Conservation (phyloP, 345 rosid species). For the Acer negundo region DNA sequence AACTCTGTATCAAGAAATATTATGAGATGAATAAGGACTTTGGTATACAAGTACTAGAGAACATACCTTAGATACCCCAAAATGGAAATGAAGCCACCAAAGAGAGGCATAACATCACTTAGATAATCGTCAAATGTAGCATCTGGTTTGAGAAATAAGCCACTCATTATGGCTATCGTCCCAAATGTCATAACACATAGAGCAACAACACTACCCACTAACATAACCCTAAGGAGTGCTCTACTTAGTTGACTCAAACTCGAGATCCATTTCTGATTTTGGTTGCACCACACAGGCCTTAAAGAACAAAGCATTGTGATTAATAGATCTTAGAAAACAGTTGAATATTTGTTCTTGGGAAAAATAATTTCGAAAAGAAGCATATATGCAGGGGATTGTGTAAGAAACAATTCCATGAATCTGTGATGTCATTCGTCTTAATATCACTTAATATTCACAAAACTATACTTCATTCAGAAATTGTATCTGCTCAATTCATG, state of each 20-base stretch:
- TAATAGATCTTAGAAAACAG: no score
- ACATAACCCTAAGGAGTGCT: slow-evolving; percentile 91
- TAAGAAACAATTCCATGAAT: neutral
- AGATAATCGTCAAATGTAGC: no score
- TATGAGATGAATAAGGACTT: no score
- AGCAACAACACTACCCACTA: slow-evolving; percentile 32
- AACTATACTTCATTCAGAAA: neutral
- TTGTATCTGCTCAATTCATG: neutral
- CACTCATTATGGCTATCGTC: slow-evolving; percentile 87
- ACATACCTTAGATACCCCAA: slow-evolving; percentile 84
- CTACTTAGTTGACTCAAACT: slow-evolving; percentile 69
- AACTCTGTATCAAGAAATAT: neutral
- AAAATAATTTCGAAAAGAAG: neutral
- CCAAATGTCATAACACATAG: slow-evolving; percentile 83
- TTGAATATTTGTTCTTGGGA: neutral
- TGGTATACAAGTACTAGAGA: neutral
- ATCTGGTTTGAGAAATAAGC: slow-evolving; percentile 66
- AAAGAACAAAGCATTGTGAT: slow-evolving; percentile 13
- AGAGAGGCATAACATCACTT: no score
- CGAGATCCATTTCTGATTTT: slow-evolving; percentile 79
- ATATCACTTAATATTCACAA: neutral
- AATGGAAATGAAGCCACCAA: slow-evolving; percentile 70
- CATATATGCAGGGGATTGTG: neutral
- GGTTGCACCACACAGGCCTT: slow-evolving; percentile 97
- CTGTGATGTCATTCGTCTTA: no score